phyloP scores from a whole-genome alignment of 441 rosid genomes.

The Gossypium schwendimanii region DNA sequence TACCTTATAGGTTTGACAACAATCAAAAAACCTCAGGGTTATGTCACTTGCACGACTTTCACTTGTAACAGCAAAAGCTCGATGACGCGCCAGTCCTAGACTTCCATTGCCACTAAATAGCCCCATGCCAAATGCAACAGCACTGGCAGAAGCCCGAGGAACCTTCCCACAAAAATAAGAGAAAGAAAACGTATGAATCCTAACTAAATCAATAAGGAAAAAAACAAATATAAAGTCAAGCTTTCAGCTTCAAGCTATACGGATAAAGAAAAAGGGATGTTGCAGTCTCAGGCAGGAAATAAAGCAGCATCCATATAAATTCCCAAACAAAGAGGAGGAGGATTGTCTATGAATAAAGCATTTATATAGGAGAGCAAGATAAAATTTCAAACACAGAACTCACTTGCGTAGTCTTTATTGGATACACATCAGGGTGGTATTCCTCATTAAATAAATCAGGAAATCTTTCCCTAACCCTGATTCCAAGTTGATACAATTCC shows the following conservation, averaged over 20 bases:
- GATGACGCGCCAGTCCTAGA: constrained; percentile 71
- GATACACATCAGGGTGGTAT: constrained; percentile 81
- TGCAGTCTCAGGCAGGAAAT: neutral
- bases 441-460: constrained; percentile 62
- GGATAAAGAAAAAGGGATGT: neutral
- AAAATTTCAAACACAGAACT: constrained; percentile 10
- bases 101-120: constrained; percentile 67
- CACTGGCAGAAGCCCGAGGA: constrained; percentile 94
- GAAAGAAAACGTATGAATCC: constrained; percentile 1
- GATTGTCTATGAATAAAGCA: no score
- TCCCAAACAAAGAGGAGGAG: neutral
- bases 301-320: neutral
- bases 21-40: constrained; percentile 67
- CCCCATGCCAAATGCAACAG: constrained; percentile 97
- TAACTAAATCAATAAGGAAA: neutral
- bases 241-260: neutral
- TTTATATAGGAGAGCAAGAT: neutral
- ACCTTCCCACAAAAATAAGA: constrained; percentile 37
- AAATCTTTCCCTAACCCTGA: constrained; percentile 64
- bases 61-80: constrained; percentile 77
- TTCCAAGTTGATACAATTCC: constrained; percentile 71
- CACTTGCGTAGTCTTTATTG: constrained; percentile 80
- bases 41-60: constrained; percentile 92
- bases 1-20: constrained; percentile 89
- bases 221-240: neutral